phyloP scores from a whole-genome alignment of 148 eudicot species.

The Polygonum aviculare region DNA sequence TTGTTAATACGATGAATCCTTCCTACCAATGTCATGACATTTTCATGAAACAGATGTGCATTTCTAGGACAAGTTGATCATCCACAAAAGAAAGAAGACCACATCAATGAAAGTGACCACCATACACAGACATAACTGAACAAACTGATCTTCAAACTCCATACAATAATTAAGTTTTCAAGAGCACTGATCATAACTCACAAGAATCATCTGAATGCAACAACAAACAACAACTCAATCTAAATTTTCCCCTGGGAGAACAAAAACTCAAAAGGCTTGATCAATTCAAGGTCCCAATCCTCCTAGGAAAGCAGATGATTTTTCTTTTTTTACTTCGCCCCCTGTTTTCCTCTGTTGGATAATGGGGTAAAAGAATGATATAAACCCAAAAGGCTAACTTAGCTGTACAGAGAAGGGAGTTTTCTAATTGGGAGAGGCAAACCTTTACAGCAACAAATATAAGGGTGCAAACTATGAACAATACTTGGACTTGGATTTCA shows the following conservation, averaged over 20 bases:
- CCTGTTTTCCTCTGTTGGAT: not conserved
- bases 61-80: not conserved
- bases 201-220: not conserved
- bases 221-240: not conserved
- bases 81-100: not conserved
- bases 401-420: not conserved
- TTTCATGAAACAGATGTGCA: not conserved
- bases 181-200: not conserved
- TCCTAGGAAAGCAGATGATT: not conserved
- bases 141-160: not conserved
- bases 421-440: not conserved
- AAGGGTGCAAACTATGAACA: not conserved
- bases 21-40: not conserved
- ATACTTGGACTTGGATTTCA: not conserved
- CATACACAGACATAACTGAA: not conserved
- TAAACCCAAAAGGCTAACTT: not conserved
- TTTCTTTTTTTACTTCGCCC: not conserved
- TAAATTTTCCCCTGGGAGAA: not conserved
- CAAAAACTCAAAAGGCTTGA: not conserved
- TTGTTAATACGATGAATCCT: not conserved
- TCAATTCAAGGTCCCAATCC: not conserved
- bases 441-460: not conserved
- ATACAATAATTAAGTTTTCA: not conserved
- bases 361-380: conserved; percentile 4
- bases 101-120: not conserved